Evolutionary conservation across 148 eudicot genomes (phyloP).

Genomic region (Diospyros kaki): DNA sequence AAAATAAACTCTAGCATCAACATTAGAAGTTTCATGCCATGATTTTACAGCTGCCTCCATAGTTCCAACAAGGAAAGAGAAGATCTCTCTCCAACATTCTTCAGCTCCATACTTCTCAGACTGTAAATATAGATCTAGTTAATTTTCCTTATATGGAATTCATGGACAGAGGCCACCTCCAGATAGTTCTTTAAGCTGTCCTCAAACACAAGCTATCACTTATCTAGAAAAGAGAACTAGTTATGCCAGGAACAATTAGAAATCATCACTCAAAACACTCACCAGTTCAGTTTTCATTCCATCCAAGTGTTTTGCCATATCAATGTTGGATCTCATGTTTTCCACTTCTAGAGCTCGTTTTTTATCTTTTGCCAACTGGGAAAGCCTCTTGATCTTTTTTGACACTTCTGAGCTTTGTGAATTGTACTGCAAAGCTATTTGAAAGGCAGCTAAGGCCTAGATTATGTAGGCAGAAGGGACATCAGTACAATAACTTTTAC

Average conservation of each 20-base stretch:
- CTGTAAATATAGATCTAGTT: conserved; percentile 34
- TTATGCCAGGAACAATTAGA: background rate
- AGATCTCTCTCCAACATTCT: conserved; percentile 46
- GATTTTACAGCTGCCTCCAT: conserved; percentile 82
- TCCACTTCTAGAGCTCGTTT: conserved; percentile 74
- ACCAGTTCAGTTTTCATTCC: conserved; percentile 73
- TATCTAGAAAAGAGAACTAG: background rate
- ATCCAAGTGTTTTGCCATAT: conserved; percentile 69
- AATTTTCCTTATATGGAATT: background rate
- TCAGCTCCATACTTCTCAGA: conserved; percentile 66
- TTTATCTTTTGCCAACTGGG: conserved; percentile 75
- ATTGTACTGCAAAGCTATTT: conserved; percentile 67
- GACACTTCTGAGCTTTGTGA: conserved; percentile 87
- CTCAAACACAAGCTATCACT: background rate
- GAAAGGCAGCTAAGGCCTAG: conserved; percentile 84
- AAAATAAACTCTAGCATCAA: conserved; percentile 87
- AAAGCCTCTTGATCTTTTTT: conserved; percentile 77
- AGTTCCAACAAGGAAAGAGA: conserved; percentile 81
- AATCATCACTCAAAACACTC: conserved; percentile 23
- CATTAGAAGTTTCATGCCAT: conserved; percentile 88
- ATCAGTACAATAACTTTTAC: conserved; percentile 1
- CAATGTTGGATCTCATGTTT: conserved; percentile 69
- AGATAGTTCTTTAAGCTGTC: background rate
- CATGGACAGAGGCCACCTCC: conserved; percentile 3
- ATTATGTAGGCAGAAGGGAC: conserved; percentile 11